Conservation (phyloP, 176 grass and related monocot genomes). For the maize (Zea mays) region Zm-B73-REFERENCE-NAM-5.0 NC_050101.1:50582001-50582500, state of each 20-base stretch:
- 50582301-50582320: constrained; percentile 68
- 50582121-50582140: constrained; percentile 77
- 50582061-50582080: constrained; percentile 88
- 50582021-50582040: constrained; percentile 90
- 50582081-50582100: constrained; percentile 81
- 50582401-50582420: neutral
- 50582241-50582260: constrained; percentile 60
- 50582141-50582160: constrained; percentile 70
- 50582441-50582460: neutral
- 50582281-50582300: constrained; percentile 78
- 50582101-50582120: constrained; percentile 64
- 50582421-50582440: neutral
- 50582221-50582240: neutral
- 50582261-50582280: constrained; percentile 68
- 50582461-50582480: neutral
- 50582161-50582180: constrained; percentile 54
- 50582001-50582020: constrained; percentile 90
- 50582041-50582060: constrained; percentile 97
- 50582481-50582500: neutral
- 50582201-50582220: neutral
- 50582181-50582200: neutral
- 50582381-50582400: neutral
- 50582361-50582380: neutral
- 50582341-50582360: neutral
- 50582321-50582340: constrained; percentile 46